Evolutionary conservation across 2,329 filamentous ascomycete species (phyloP), one percentile per base, ranked within the genome.

Genomic region (Xylariaceae sp.): DNA sequence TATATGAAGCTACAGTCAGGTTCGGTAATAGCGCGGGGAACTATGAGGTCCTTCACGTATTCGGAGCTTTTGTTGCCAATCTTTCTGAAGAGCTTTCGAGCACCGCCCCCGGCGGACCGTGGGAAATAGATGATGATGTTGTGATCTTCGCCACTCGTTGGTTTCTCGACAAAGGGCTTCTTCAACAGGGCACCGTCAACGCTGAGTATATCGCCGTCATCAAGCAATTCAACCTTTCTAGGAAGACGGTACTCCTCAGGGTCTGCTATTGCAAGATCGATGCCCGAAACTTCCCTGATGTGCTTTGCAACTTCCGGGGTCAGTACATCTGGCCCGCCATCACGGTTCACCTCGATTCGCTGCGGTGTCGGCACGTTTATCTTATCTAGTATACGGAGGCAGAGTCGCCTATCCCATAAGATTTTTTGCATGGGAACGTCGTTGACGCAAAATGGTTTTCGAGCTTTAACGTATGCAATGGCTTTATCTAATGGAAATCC

Each of bases 31-130:
- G 87, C 91, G 30, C 92, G 81, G 9, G 94, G 94, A 15, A 89
- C 74, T 13, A 77, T 83, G 55, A 99, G 81, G 9, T 86, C 86
- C 13, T 88, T 82, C 55, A 97, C 88, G 67, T 88, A 96, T 71
- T 99, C 95, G 1, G 93, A 97, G 72, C 93, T 97, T 76, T 99
- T 99, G 80, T 99, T 99, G 66, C 95, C 95, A 65, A 99, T 90
- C 73, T 99, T 99, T 53, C 94, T 84, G 75, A 99, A 99, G 3
- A 99, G 82, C 62, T 93, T 90, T 53, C 95, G 83, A 21, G 92
- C 95, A 54, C 94, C 94, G 41, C 93, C 92, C 3, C 92, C 92
- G 41, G 89, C 83, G 35, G 90, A 88, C 58, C 87, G 89, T 18
- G 93, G 91, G 67, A 95, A 97, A 75, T 97, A 99, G 50, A 99